phyloP scores from a whole-genome alignment of 345 rosid genomes.

The sweet orange (Citrus sinensis) region DNA sequence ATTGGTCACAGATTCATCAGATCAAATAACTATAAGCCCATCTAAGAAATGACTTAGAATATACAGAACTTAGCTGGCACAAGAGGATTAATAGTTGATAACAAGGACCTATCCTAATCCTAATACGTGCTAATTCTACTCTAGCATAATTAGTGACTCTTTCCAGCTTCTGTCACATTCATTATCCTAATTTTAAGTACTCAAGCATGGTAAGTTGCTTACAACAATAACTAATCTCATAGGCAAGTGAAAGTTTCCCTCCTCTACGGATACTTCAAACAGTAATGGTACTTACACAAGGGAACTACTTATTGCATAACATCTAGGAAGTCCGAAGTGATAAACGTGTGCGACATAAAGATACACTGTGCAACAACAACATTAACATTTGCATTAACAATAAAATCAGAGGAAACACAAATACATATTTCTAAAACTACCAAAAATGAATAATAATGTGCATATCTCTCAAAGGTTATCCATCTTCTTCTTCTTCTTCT shows the following conservation, averaged over 20 bases:
- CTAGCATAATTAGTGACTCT: not conserved
- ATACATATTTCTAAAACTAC: not conserved
- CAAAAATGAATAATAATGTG: not conserved
- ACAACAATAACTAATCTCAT: not conserved
- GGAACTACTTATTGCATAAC: not conserved
- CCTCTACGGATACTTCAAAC: not conserved
- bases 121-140: not conserved
- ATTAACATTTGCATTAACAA: too few relatives aligned
- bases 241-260: not conserved
- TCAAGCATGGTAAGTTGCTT: not conserved
- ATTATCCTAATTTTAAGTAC: not conserved
- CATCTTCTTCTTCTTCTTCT: constrained; percentile 30
- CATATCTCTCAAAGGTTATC: constrained; percentile 5
- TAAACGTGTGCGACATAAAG: not conserved
- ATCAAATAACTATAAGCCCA: not conserved
- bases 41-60: not conserved
- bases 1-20: not conserved
- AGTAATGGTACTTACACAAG: not conserved
- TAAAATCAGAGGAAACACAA: not conserved
- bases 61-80: not conserved
- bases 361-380: not conserved
- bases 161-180: not conserved
- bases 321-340: not conserved
- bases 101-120: not conserved
- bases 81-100: not conserved